Evolutionary conservation across 495 filamentous ascomycete species (phyloP), one percentile per base, ranked within the genome.

Genomic region (Hamigera avellanea): DNA sequence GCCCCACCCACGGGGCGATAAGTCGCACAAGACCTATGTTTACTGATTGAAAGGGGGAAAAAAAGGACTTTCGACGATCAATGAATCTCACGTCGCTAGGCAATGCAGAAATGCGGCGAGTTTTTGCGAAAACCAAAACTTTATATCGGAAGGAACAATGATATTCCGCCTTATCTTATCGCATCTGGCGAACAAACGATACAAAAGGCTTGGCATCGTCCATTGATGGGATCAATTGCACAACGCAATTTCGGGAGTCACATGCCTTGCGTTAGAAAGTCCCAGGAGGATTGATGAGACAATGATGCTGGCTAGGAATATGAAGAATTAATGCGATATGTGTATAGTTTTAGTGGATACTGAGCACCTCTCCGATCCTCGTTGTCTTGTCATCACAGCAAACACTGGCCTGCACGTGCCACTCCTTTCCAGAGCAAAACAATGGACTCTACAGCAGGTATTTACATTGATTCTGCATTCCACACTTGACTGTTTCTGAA

Each of bases 381-480:
- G 28, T 12, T 13, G n/a, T 30, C 28, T 30, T 12, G 21, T 30
- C 28, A 4, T 30, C 28, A 30, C 14, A 6, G n/a, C 5, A 30
- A 15, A 6, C 28, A 30, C n/a, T 30, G 28, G 28, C 28, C 10
- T 15, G 28, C 28, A 23, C 21, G 9, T 23, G 9, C 21, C 21
- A 9, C 21, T 23, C 21, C n/a, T 23, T 4, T 5, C 5, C 21
- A 23, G 9, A 23, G 21, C 4, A 9, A 47, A 48, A 53, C 47
- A 54, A 65, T 65, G 57, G 59, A 65, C 44, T 54, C 55, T 15
- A 50, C 39, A 27, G 55, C 50, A 40, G 49, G 61, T 61, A 38
- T 48, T 39, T 51, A 26, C 21, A 4, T 23, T 4, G 9, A 23
- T n/a, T n/a, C n/a, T n/a, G n/a, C n/a, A n/a, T n/a, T n/a, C n/a